phyloP scores from a whole-genome alignment of 2,329 filamentous ascomycete species.

The Byssothecium circinans region DNA sequence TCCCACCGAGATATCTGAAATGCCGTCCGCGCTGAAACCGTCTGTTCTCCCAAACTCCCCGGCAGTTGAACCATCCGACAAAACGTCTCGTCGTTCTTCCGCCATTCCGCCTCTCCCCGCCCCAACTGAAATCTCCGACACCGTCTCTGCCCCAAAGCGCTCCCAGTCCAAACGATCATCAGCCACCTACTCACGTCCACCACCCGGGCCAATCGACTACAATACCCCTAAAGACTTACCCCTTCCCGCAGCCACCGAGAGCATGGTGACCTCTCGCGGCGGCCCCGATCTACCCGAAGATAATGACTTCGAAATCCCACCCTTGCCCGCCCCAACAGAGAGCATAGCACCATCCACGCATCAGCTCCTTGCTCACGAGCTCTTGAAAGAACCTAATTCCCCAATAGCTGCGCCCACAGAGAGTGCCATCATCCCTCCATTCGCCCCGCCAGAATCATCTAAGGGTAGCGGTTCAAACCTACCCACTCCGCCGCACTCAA shows the following conservation, averaged over 20 bases:
- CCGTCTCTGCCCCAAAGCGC: constrained; percentile 3
- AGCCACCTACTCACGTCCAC: constrained; percentile 30
- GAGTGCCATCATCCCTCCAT: constrained; percentile 26
- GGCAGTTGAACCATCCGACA: constrained; percentile 1
- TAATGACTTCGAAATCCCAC: not conserved
- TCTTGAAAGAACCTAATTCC: not conserved
- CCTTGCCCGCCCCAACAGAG: constrained; percentile 11
- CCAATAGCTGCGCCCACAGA: constrained; percentile 15
- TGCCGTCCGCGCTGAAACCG: constrained; percentile 12
- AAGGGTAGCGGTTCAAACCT: constrained; percentile 12
- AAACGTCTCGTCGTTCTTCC: constrained; percentile 7
- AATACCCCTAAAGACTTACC: constrained; percentile 4
- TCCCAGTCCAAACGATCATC: constrained; percentile 7
- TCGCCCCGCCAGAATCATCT: constrained; percentile 13
- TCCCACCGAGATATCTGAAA: constrained; percentile 15
- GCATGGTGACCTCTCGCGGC: constrained; percentile 5
- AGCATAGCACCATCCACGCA: constrained; percentile 8
- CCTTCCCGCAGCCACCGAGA: constrained; percentile 16
- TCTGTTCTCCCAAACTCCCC: constrained; percentile 3
- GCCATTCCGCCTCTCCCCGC: constrained; percentile 23
- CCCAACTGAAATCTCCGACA: constrained; percentile 10
- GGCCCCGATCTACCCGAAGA: constrained; percentile 5
- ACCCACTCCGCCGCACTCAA: constrained; percentile 31
- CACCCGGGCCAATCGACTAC: constrained; percentile 28
- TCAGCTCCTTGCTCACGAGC: constrained; percentile 6